phyloP scores from a whole-genome alignment of 2,329 filamentous ascomycete species.

The Trichoderma harzianum region DNA sequence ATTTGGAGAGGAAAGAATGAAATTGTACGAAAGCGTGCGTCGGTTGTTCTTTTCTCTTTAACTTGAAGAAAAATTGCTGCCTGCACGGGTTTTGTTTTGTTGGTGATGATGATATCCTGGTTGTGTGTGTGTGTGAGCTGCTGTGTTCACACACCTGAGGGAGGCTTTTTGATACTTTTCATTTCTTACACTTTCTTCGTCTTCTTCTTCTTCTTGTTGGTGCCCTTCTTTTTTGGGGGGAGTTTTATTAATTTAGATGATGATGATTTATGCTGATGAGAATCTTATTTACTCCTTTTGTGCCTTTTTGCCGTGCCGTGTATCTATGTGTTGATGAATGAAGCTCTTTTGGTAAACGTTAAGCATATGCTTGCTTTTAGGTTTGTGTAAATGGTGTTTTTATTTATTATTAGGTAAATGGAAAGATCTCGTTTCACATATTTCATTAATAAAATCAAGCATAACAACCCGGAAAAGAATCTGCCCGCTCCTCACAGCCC shows the following conservation, averaged over 20 bases:
- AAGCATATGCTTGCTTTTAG: not conserved
- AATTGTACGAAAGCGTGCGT: slow-evolving; percentile 3
- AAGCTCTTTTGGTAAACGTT: not conserved
- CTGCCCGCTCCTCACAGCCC: slow-evolving; percentile 35
- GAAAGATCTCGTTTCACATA: not conserved
- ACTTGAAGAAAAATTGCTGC: not conserved
- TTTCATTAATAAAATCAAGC: not conserved
- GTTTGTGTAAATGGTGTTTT: not conserved
- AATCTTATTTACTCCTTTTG: not conserved
- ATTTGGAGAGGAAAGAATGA: not conserved
- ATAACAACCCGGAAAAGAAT: not conserved
- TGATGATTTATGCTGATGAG: slow-evolving; percentile 11
- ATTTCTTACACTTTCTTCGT: not conserved
- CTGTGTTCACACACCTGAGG: not conserved
- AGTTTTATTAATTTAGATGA: slow-evolving; percentile 3
- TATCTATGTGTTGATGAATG: not conserved
- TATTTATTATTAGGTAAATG: not conserved
- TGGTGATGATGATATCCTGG: slow-evolving; percentile 7
- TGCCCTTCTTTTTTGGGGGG: not conserved
- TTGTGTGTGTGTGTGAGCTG: not conserved
- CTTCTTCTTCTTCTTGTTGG: not conserved
- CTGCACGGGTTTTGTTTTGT: not conserved
- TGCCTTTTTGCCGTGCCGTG: not conserved
- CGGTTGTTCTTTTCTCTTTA: not conserved
- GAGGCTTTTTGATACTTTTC: not conserved